Percentiles rank a stretch among this genome's conserved stretches.
Evolutionary conservation across 192 early-diverging fungal genomes (phyloP).

Genomic region (Coemansia sp.): DNA sequence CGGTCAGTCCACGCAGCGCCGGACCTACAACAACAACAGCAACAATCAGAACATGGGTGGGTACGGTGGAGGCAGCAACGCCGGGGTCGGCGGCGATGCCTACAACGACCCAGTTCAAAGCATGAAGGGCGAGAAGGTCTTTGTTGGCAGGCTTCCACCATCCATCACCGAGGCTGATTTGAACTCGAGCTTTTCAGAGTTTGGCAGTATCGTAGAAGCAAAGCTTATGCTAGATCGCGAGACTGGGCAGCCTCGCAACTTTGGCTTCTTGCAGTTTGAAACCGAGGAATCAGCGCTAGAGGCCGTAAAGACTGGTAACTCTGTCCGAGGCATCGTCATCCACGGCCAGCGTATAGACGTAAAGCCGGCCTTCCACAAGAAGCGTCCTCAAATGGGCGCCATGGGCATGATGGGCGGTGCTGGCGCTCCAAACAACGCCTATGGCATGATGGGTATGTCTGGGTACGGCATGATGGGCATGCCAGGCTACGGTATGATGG

Average conservation of each 20-base stretch:
- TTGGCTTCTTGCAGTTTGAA: slow-evolving; percentile 92
- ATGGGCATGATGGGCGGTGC: slow-evolving; percentile 11
- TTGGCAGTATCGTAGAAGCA: slow-evolving; percentile 83
- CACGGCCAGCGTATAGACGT: slow-evolving; percentile 54
- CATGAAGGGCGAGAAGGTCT: slow-evolving; percentile 71
- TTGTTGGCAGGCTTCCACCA: slow-evolving; percentile 85
- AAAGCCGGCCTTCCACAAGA: slow-evolving; percentile 41
- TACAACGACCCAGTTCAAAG: slow-evolving; percentile 29
- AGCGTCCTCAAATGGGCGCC: slow-evolving; percentile 25
- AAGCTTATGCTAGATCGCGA: slow-evolving; percentile 82
- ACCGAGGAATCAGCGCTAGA: slow-evolving; percentile 62
- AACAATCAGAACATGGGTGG: neutral
- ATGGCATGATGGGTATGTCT: slow-evolving; percentile 20
- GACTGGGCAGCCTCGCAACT: slow-evolving; percentile 85
- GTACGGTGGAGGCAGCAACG: neutral
- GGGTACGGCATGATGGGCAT: slow-evolving; percentile 34
- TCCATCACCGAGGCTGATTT: slow-evolving; percentile 87
- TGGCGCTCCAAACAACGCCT: slow-evolving; percentile 2
- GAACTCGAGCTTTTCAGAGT: slow-evolving; percentile 76
- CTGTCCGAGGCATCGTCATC: slow-evolving; percentile 36
- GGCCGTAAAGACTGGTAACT: slow-evolving; percentile 43
- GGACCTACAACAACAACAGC: neutral
- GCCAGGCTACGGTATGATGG: slow-evolving; percentile 19
- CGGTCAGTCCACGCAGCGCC: slow-evolving; percentile 16
- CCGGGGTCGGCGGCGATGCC: neutral